Conservation (phyloP, 805 yeast genomes). For the Saccharomycopsis vini region DNA sequence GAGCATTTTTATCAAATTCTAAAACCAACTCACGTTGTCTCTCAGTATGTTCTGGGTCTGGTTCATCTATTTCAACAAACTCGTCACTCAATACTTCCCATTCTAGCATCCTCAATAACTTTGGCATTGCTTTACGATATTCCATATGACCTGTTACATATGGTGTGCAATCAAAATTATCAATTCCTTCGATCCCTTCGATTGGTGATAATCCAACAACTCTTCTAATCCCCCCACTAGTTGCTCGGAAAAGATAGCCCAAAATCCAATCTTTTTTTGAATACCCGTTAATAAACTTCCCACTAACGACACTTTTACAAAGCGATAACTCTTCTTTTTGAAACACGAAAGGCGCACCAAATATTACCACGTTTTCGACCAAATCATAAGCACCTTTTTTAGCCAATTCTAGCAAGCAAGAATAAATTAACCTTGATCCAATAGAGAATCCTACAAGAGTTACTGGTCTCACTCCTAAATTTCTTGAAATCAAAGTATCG, state of each 20-base stretch:
- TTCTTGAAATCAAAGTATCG: slow-evolving; percentile 78
- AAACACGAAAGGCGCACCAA: slow-evolving; percentile 84
- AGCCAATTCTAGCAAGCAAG: slow-evolving; percentile 81
- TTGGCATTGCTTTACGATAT: slow-evolving; percentile 92
- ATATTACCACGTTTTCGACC: slow-evolving; percentile 76
- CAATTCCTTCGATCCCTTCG: slow-evolving; percentile 53
- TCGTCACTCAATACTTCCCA: slow-evolving; percentile 85
- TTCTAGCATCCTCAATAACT: slow-evolving; percentile 54
- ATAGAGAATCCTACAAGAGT: slow-evolving; percentile 89
- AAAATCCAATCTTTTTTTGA: slow-evolving; percentile 92
- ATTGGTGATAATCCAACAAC: slow-evolving; percentile 85
- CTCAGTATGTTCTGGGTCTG: slow-evolving; percentile 80
- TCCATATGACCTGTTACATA: slow-evolving; percentile 93
- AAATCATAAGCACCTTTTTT: slow-evolving; percentile 80
- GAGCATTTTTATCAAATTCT: slow-evolving; percentile 83
- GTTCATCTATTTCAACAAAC: slow-evolving; percentile 91
- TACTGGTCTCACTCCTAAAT: slow-evolving; percentile 85
- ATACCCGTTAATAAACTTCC: slow-evolving; percentile 82
- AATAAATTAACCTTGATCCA: slow-evolving; percentile 86
- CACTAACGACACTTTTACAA: slow-evolving; percentile 82
- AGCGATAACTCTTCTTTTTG: slow-evolving; percentile 67
- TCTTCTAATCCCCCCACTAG: slow-evolving; percentile 87
- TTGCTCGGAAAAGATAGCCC: slow-evolving; percentile 90
- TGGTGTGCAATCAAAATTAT: slow-evolving; percentile 82
- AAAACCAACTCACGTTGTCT: slow-evolving; percentile 71